Evolutionary conservation across 345 rosid species (phyloP), one percentile per base, ranked within the genome.

Genomic region (Eucalyptus leucophloia): DNA sequence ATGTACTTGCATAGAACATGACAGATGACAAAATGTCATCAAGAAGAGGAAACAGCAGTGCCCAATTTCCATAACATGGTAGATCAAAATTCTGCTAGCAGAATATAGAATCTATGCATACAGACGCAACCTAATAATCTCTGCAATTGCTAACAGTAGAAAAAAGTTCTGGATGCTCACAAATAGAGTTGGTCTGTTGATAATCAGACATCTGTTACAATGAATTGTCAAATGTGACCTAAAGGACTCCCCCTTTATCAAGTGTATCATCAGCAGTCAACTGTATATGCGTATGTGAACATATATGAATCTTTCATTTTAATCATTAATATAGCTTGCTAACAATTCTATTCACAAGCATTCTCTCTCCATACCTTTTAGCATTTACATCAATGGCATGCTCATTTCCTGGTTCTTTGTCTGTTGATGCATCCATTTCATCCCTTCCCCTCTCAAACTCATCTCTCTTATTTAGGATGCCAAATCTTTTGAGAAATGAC

Each of bases 401-500:
- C 60, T 47, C 50, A 72, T 81, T 89, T 60, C 86, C 93, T 90
- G 89, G 90, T 83, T 92, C 94, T 91, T 91, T 90, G 89, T 91
- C 95, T 45, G 49, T 62, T 40, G 80, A 88, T 89, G 92, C 92
- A 88, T 92, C 90, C 5, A 86, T 91, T n/a, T 89, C 89, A 67
- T 42, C 88, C 60, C 47, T 92, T 54, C 82, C 90, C 91, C 77
- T 90, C 89, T 91, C 93, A 58, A 89, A 89, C 81, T 95, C 95
- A 81, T 94, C 93, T 88, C 88, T 93, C 51, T 88, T 91, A 91
- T 92, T 90, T n/a, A 93, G 90, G 87, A 94, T 87, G 90, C 93
- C 92, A 93, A 94, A 91, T 92, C 94, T 96, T 93, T 93, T 90
- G 88, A 95, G 93, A 92, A 92, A 88, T 86, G 96, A 95, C 49